Conservation (phyloP, 139 green algal genomes). For the Trebouxia sp. region DNA sequence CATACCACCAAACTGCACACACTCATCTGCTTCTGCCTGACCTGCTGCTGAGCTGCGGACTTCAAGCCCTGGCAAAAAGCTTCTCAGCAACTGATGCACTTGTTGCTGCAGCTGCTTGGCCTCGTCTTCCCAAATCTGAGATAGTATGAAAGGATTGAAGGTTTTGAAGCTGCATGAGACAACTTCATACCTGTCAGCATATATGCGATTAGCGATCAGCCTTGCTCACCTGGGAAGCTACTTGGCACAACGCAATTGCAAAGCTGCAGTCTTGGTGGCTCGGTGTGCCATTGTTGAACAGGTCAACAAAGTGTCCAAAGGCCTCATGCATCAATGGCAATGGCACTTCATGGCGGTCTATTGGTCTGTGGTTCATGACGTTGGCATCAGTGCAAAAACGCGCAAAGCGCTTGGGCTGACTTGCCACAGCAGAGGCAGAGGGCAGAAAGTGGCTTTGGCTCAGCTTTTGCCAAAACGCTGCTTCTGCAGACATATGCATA, state of each 20-base stretch:
- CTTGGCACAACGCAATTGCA: slow-evolving; percentile 13
- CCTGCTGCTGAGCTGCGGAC: slow-evolving; percentile 1
- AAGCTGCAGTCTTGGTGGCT: slow-evolving; percentile 14
- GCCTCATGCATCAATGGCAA: slow-evolving; percentile 20
- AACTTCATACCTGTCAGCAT: not conserved
- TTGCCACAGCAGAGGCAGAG: not conserved
- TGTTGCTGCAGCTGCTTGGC: not conserved
- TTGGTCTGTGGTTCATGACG: slow-evolving; percentile 16
- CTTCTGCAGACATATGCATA: slow-evolving; percentile 21
- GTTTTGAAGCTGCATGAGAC: slow-evolving; percentile 18
- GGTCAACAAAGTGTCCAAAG: slow-evolving; percentile 16
- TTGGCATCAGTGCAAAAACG: not conserved
- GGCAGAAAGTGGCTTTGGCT: not conserved
- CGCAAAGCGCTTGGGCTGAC: not conserved
- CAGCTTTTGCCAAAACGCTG: slow-evolving; percentile 6
- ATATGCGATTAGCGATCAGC: slow-evolving; percentile 2
- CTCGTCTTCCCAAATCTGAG: not conserved
- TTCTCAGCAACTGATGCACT: not conserved
- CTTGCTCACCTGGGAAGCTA: slow-evolving; percentile 5
- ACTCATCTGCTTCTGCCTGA: slow-evolving; percentile 12
- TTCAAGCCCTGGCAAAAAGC: slow-evolving; percentile 5
- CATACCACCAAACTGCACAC: not conserved
- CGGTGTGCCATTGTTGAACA: slow-evolving; percentile 13
- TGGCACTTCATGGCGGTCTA: not conserved
- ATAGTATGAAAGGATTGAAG: not conserved